These are phyloP conservation scores for Wallacemonas sp. DNA, from an alignment of 208 protist genomes.

Conservation along the genomic window DNA sequence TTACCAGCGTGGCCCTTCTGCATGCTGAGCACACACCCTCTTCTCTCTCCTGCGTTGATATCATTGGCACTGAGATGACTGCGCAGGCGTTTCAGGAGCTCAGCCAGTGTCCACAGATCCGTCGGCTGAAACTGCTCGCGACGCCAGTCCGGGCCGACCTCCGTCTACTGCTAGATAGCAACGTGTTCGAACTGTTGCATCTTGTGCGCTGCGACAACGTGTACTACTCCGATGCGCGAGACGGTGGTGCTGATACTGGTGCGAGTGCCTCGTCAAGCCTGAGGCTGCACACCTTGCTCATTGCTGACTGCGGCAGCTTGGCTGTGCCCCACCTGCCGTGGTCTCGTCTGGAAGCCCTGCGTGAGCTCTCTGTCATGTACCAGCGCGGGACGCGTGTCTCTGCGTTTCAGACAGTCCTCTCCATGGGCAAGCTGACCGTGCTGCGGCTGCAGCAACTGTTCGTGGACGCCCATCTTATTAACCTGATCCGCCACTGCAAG, in stretches of 20 bases:
- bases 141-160: conserved; percentile 38
- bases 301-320: conserved; percentile 28
- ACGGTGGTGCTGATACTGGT: conserved; percentile 9
- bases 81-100: conserved; percentile 22
- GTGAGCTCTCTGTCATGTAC: conserved; percentile 37
- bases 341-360: conserved; percentile 20
- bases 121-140: conserved; percentile 33
- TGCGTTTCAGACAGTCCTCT: conserved; percentile 16
- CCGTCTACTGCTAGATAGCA: conserved; percentile 31
- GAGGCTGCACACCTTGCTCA: conserved; percentile 25
- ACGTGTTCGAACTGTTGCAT: conserved; percentile 32
- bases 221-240: conserved; percentile 23
- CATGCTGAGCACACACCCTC: neutral
- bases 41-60: conserved; percentile 20
- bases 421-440: conserved; percentile 12
- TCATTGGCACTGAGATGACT: conserved; percentile 36
- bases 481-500: conserved; percentile 14
- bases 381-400: conserved; percentile 24
- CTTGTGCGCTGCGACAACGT: conserved; percentile 35
- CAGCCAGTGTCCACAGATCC: conserved; percentile 20
- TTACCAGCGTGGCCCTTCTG: conserved; percentile 20
- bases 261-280: neutral
- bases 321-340: conserved; percentile 20
- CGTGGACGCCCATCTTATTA: conserved; percentile 22
- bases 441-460: conserved; percentile 33